Evolutionary conservation across 441 rosid genomes (phyloP).

Genomic region (Adansonia madagascariensis): DNA sequence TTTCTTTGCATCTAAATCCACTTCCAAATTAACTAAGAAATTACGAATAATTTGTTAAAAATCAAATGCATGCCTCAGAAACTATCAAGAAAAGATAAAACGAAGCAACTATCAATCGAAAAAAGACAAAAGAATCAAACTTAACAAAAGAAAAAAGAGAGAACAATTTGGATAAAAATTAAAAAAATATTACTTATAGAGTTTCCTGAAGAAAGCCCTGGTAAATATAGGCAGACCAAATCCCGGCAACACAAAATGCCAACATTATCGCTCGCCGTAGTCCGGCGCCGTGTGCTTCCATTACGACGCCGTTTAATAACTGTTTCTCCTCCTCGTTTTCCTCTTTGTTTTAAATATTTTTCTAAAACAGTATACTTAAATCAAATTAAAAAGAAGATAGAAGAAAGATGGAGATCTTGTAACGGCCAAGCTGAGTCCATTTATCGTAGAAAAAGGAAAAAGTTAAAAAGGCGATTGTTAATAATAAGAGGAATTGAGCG

Average conservation of each 20-base stretch:
- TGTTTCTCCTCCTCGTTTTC: too few species aligned
- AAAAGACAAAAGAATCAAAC: neutral
- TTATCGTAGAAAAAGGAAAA: too few species aligned
- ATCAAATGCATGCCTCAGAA: neutral
- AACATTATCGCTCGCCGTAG: conserved; percentile 67
- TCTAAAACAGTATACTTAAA: too few species aligned
- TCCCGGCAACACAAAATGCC: conserved; percentile 88
- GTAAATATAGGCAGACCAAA: conserved; percentile 93
- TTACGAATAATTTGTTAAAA: neutral
- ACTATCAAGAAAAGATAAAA: neutral
- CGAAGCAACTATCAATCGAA: neutral
- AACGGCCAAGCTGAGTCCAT: too few species aligned
- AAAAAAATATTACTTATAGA: conserved; percentile 50
- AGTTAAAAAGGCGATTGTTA: too few species aligned
- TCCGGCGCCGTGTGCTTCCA: conserved; percentile 72
- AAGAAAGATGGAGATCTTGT: too few species aligned
- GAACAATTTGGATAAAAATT: neutral
- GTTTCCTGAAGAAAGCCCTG: conserved; percentile 96
- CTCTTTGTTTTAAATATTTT: too few species aligned
- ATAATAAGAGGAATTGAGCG: too few species aligned
- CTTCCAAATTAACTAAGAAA: neutral
- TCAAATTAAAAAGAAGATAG: too few species aligned
- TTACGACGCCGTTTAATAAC: conserved; percentile 44
- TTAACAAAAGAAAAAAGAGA: too few species aligned
- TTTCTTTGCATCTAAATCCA: neutral